Evolutionary conservation across 148 eudicot genomes (phyloP), one percentile per base, ranked within the genome.

Genomic region (Selenicereus undatus): DNA sequence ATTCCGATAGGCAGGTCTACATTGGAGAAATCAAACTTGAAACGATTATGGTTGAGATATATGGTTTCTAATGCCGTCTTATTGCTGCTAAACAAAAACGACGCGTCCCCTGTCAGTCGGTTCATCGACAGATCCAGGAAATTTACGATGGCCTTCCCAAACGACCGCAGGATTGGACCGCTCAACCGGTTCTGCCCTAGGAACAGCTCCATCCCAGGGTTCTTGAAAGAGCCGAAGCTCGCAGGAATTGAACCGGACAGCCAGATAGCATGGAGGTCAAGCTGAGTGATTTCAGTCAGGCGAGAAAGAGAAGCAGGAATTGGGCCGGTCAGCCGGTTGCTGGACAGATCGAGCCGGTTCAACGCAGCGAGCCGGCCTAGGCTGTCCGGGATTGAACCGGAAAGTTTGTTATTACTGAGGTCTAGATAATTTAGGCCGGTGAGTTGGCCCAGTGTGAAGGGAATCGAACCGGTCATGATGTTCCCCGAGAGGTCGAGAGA

Each of bases 161-260:
- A 52, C 0, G 88, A 83, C 27, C 21, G 74, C 0, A 87, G 90
- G 32, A 88, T 36, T 12, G 82, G 39, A 13, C 90, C 88, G 14
- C 83, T 65, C 11, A 88, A 75, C 35, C 30, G 17, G 85, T 51
- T 56, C 60, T 77, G 32, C 58, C 42, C 11, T 1, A 71, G 32
- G 5, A 71, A 35, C 1, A 30, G 74, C 2, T 5, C 27, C 42
- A 24, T 77, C 7, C 69, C 29, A 13, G 76, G 74, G 48, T 71
- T 76, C n/a, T 62, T 9, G 64, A 88, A 48, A 1, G 74, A 71
- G 74, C 90, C 90, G 48, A 88, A 81, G 8, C 76, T 80, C 0
- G 75, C 79, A 10, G 90, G 88, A 74, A 88, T 86, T 17, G 43
- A 4, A 0, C 90, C 90, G 35, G 84, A 84, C 66, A 88, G 84